Conservation (phyloP, 768 basidiomycete genomes). For the Amanita rubescens region DNA sequence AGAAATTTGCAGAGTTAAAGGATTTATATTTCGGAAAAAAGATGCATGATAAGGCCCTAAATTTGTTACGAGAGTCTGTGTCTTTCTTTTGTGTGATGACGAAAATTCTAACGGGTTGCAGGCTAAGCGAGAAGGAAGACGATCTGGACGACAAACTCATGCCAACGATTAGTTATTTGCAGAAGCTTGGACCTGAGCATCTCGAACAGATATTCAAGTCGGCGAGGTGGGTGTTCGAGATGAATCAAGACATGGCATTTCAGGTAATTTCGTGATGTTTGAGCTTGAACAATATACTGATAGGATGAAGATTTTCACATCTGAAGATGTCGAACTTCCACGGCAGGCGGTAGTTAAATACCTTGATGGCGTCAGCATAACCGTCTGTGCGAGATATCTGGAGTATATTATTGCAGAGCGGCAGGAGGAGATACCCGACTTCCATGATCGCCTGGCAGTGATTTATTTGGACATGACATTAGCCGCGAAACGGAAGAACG, state of each 20-base stretch:
- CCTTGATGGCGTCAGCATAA: slow-evolving; percentile 62
- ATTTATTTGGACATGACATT: slow-evolving; percentile 72
- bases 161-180: slow-evolving; percentile 85
- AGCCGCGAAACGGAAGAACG: slow-evolving; percentile 46
- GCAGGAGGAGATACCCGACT: slow-evolving; percentile 55
- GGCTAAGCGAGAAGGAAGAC: slow-evolving; percentile 70
- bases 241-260: slow-evolving; percentile 66
- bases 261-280: slow-evolving; percentile 37
- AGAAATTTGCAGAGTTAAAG: slow-evolving; percentile 91
- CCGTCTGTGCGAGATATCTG: slow-evolving; percentile 71
- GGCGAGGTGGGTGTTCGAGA: slow-evolving; percentile 80
- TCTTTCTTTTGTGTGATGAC: not conserved
- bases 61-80: slow-evolving; percentile 75
- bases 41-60: slow-evolving; percentile 88
- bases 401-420: slow-evolving; percentile 78
- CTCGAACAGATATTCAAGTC: slow-evolving; percentile 75
- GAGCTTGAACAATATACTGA: not conserved
- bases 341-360: slow-evolving; percentile 67
- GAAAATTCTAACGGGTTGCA: slow-evolving; percentile 25
- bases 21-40: slow-evolving; percentile 91
- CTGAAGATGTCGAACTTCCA: slow-evolving; percentile 91
- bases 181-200: slow-evolving; percentile 81
- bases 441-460: slow-evolving; percentile 88
- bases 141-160: slow-evolving; percentile 73
- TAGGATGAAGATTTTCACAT: slow-evolving; percentile 77